These are phyloP conservation scores for Rosellinia necatrix DNA, from an alignment of 2,329 filamentous ascomycete genomes.

Conservation along the genomic window DNA sequence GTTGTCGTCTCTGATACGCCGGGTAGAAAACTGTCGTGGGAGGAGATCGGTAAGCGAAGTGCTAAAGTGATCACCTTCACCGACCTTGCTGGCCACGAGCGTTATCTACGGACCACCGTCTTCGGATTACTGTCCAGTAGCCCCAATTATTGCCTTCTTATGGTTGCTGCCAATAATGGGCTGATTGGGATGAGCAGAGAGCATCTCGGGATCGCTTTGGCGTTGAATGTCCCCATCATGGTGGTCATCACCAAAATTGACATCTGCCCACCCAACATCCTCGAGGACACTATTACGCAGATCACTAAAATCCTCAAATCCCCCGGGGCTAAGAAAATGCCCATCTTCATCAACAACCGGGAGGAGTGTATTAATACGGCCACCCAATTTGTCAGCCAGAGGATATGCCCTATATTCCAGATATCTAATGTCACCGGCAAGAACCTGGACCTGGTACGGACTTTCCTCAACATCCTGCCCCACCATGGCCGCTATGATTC, in stretches of 20 bases:
- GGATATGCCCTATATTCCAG: slow-evolving; percentile 96
- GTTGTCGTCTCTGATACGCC: slow-evolving; percentile 82
- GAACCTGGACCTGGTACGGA: slow-evolving; percentile 85
- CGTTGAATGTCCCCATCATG: slow-evolving; percentile 96
- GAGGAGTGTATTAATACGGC: slow-evolving; percentile 95
- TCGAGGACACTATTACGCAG: slow-evolving; percentile 90
- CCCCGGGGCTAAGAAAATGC: slow-evolving; percentile 91
- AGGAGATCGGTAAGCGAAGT: slow-evolving; percentile 93
- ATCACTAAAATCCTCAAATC: slow-evolving; percentile 92
- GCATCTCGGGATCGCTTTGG: slow-evolving; percentile 91
- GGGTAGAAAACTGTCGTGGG: slow-evolving; percentile 87
- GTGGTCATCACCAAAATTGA: slow-evolving; percentile 98
- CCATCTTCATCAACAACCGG: slow-evolving; percentile 89
- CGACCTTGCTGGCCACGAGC: slow-evolving; percentile 92
- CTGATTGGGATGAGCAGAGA: slow-evolving; percentile 98
- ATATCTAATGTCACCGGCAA: slow-evolving; percentile 97
- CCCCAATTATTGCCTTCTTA: slow-evolving; percentile 95
- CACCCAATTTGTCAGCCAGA: slow-evolving; percentile 90
- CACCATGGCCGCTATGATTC: slow-evolving; percentile 92
- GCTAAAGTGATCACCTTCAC: slow-evolving; percentile 97
- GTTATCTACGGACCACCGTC: slow-evolving; percentile 92
- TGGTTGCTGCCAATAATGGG: slow-evolving; percentile 98
- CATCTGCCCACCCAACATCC: slow-evolving; percentile 93
- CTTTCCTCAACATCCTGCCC: slow-evolving; percentile 92
- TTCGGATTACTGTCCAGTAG: slow-evolving; percentile 93